These are phyloP conservation scores for Debaryomyces sp. DNA, from an alignment of 1,139 yeast genomes.

Conservation along the genomic window DNA sequence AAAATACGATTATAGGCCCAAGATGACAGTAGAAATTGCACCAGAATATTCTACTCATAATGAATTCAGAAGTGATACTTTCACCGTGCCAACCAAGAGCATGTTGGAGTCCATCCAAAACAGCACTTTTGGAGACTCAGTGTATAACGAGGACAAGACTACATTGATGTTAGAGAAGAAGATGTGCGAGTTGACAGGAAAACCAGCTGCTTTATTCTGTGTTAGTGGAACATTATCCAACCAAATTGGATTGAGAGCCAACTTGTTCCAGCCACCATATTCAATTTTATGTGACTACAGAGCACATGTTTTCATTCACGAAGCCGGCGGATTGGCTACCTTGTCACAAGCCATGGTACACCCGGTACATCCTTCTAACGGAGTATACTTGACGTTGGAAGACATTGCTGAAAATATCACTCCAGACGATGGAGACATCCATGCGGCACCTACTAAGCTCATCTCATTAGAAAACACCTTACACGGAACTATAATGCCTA, in stretches of 20 bases:
- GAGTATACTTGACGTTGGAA: slow-evolving; percentile 75
- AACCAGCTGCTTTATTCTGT: slow-evolving; percentile 81
- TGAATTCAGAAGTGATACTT: slow-evolving; percentile 84
- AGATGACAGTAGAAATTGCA: slow-evolving; percentile 26
- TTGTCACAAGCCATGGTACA: slow-evolving; percentile 91
- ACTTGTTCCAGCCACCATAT: slow-evolving; percentile 83
- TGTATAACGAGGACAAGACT: slow-evolving; percentile 78
- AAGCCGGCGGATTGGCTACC: slow-evolving; percentile 90
- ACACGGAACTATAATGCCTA: slow-evolving; percentile 80
- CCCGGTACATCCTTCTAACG: slow-evolving; percentile 77
- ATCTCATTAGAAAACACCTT: slow-evolving; percentile 87
- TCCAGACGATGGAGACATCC: slow-evolving; percentile 83
- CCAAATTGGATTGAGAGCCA: slow-evolving; percentile 82
- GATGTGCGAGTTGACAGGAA: slow-evolving; percentile 74
- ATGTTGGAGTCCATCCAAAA: slow-evolving; percentile 51
- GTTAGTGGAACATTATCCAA: slow-evolving; percentile 91
- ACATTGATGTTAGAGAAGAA: slow-evolving; percentile 67
- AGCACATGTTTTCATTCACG: slow-evolving; percentile 80
- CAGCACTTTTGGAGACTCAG: slow-evolving; percentile 83
- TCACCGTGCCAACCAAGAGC: slow-evolving; percentile 83
- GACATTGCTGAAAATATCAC: slow-evolving; percentile 68
- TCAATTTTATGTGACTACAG: slow-evolving; percentile 82
- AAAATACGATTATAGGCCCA: background rate
- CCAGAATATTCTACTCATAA: slow-evolving; percentile 39
- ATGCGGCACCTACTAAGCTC: slow-evolving; percentile 85